These are phyloP conservation scores for Wolfiporia cocos DNA, from an alignment of 1,284 basidiomycete species.

Conservation along the genomic window DNA sequence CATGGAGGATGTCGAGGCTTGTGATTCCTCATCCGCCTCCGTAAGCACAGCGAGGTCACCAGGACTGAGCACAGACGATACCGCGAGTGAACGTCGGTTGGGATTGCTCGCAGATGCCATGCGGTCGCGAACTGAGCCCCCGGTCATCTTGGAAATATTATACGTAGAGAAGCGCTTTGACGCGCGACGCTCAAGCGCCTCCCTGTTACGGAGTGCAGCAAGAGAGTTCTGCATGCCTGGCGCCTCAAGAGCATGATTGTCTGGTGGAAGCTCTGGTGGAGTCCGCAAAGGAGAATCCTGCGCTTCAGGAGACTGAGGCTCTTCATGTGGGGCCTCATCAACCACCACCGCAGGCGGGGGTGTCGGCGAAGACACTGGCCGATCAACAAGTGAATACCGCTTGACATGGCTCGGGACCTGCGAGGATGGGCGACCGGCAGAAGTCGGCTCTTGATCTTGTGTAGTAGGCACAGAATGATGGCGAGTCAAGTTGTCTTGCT, in stretches of 20 bases:
- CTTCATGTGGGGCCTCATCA: conserved; percentile 38
- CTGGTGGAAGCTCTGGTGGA: conserved; percentile 13
- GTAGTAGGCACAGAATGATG: conserved; percentile 12
- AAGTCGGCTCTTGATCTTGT: conserved; percentile 7
- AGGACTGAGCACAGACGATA: conserved; percentile 48
- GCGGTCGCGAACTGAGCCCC: conserved; percentile 38
- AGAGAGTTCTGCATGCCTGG: conserved; percentile 80
- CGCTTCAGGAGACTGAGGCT: conserved; percentile 18
- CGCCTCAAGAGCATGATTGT: conserved; percentile 8
- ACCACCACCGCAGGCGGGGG: conserved; percentile 36
- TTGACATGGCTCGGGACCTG: conserved; percentile 56
- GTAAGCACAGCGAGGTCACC: conserved; percentile 66
- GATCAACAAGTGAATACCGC: conserved; percentile 72
- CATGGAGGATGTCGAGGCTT: conserved; percentile 16
- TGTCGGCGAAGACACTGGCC: conserved; percentile 34
- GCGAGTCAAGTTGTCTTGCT: conserved; percentile 21
- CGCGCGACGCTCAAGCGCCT: conserved; percentile 86
- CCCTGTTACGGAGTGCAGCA: conserved; percentile 83
- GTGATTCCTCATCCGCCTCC: conserved; percentile 51
- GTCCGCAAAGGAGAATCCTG: conserved; percentile 9
- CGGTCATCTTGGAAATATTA: conserved; percentile 92
- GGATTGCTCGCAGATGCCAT: conserved; percentile 28
- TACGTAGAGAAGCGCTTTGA: conserved; percentile 97
- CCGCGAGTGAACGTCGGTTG: conserved; percentile 64
- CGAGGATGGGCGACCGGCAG: conserved; percentile 24